Percentiles rank a stretch among this genome's conserved stretches.
Conservation (phyloP, 441 rosid genomes). For the Aleurites moluccanus region DNA sequence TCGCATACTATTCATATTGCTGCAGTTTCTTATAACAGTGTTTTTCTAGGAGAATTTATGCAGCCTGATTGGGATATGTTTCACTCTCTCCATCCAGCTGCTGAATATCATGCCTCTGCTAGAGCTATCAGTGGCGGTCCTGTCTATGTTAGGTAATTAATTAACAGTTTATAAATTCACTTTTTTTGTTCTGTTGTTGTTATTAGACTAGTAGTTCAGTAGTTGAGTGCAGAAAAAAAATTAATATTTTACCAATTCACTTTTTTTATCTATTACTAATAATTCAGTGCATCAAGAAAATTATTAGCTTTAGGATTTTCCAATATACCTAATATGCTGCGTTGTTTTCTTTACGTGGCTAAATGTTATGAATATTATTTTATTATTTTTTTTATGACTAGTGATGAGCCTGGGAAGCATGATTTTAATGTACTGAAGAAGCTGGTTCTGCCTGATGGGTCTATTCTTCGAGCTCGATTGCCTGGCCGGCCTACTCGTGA, state of each 20-base stretch:
- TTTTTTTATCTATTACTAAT: too few species aligned
- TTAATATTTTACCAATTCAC: too few species aligned
- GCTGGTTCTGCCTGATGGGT: constrained; percentile 84
- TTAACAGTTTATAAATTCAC: not conserved
- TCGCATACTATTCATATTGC: constrained; percentile 94
- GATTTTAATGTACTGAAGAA: constrained; percentile 72
- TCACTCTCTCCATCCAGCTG: constrained; percentile 84
- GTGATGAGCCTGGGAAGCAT: constrained; percentile 88
- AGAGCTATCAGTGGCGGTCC: constrained; percentile 95
- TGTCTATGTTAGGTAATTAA: constrained; percentile 68
- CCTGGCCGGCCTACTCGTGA: constrained; percentile 91
- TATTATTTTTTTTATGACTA: constrained; percentile 24
- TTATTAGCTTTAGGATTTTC: too few species aligned
- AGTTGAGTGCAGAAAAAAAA: too few species aligned
- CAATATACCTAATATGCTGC: not conserved
- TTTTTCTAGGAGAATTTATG: constrained; percentile 91
- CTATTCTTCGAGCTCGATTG: constrained; percentile 67
- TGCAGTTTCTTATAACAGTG: constrained; percentile 79
- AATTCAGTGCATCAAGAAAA: too few species aligned
- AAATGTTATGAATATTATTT: not conserved
- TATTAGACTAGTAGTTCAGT: too few species aligned
- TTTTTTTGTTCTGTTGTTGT: not conserved
- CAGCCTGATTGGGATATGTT: constrained; percentile 98
- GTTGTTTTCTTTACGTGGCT: not conserved
- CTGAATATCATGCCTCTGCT: constrained; percentile 89